Base-by-base conservation (phyloP, 2,329 filamentous ascomycete species). In the Bipolaris cookei region DNA sequence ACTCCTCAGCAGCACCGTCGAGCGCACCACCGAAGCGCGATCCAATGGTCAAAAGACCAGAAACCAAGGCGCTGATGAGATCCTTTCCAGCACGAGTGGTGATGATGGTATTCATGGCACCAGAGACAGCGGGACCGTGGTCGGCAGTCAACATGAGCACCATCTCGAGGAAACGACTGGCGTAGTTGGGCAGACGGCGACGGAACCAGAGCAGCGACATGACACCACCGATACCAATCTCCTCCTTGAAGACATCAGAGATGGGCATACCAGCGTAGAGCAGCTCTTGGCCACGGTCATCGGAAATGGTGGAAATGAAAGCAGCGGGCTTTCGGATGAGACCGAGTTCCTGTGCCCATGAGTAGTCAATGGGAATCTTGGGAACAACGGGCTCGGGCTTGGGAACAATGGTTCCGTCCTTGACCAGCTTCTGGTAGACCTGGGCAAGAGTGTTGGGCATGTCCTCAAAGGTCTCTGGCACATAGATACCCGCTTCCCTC, bases 71-170 rank as follows among this genome's bases (percentile, higher is more conserved):
- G 73, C 89, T 93, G 84, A 99, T 98, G 69, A 99, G 84, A 78
- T 99, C 95, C 86, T 99, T 99, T 79, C 95, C 95, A 64, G 95
- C 95, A 90, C 95, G 91, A 59, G 95, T 99, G 63, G 95, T 99
- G 79, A 99, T 98, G 79, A 99, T 99, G 78, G 95, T 99, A 89
- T 99, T 99, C 95, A 99, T 99, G 80, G 95, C 95, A 86, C 95
- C 95, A 71, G 95, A 99, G 71, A 99, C 95, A 72, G 95, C 95
- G 52, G 95, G 95, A 81, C 95, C 95, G 88, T 99, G 95, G 77
- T 99, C 95, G 72, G 95, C 95, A 76, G 95, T 99, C 76, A 99
- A 88, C 95, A 99, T 99, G 79, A 99, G 94, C 67, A 99, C 95
- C 95, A 99, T 99, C 86, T 99, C 95, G 70, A 99, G 83, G 86